Evolutionary conservation across 331 rosid genomes (phyloP).

Genomic region (Malus hybrid): DNA sequence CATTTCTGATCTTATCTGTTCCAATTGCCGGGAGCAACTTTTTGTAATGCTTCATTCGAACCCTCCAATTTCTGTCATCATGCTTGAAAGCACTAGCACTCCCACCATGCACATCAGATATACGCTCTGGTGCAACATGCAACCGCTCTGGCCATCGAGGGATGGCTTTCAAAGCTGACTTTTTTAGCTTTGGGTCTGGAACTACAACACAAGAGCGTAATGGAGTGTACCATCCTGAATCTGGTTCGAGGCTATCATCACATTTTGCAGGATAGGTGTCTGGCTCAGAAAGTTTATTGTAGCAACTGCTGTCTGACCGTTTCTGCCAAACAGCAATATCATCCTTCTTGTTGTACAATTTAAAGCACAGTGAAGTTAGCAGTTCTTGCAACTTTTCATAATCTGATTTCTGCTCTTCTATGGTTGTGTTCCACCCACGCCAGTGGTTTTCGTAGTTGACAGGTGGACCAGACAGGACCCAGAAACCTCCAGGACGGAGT

Average conservation of each 20-base stretch:
- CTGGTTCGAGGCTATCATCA: slow-evolving; percentile 85
- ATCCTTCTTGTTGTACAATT: slow-evolving; percentile 75
- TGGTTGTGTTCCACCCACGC: slow-evolving; percentile 95
- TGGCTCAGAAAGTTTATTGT: slow-evolving; percentile 39
- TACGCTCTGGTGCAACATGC: slow-evolving; percentile 58
- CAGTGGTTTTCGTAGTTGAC: slow-evolving; percentile 81
- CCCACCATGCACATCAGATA: slow-evolving; percentile 46
- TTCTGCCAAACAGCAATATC: slow-evolving; percentile 97
- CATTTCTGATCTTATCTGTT: slow-evolving; percentile 68
- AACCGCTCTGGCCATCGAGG: slow-evolving; percentile 86
- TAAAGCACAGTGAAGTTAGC: slow-evolving; percentile 81
- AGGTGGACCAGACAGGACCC: slow-evolving; percentile 97
- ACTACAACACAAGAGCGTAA: slow-evolving; percentile 77
- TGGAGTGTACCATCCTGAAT: slow-evolving; percentile 95
- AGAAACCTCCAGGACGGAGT: slow-evolving; percentile 96
- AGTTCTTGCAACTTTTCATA: slow-evolving; percentile 67
- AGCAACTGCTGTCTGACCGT: slow-evolving; percentile 51
- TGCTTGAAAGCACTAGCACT: slow-evolving; percentile 55
- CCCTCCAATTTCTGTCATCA: slow-evolving; percentile 78
- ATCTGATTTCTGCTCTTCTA: slow-evolving; percentile 79
- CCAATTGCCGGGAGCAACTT: slow-evolving; percentile 85
- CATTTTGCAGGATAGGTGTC: slow-evolving; percentile 81
- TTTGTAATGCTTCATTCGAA: slow-evolving; percentile 69
- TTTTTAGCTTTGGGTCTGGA: slow-evolving; percentile 60
- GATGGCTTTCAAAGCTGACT: slow-evolving; percentile 38